A percentile compares a stretch with the other conserved stretches of the same genome.
Conservation (phyloP, 345 rosid species). For the Firmiana major region DNA sequence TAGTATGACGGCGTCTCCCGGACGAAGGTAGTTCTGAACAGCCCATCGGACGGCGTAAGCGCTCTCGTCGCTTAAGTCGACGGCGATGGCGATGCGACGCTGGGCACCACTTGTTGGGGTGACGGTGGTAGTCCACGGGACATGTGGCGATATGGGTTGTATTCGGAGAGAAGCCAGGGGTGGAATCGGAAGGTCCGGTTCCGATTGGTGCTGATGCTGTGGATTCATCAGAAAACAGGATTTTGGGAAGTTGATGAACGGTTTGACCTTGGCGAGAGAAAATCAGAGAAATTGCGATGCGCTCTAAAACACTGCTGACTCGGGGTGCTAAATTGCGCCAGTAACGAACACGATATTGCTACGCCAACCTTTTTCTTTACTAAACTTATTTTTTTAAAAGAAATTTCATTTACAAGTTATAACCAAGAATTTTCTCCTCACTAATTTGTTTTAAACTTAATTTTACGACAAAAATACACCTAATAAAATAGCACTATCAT, state of each 20-base stretch:
- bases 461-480: too few relatives aligned
- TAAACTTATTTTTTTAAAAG: too few relatives aligned
- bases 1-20: constrained; percentile 54
- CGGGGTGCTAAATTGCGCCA: neutral
- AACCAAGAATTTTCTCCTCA: too few relatives aligned
- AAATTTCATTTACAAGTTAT: too few relatives aligned
- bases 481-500: too few relatives aligned
- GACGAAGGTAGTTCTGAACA: constrained; percentile 61
- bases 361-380: too few relatives aligned
- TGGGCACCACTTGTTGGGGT: constrained; percentile 43
- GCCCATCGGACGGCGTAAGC: constrained; percentile 68
- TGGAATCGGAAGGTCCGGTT: constrained; percentile 17
- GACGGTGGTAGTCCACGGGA: constrained; percentile 22
- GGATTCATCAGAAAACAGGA: constrained; percentile 10
- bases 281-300: neutral
- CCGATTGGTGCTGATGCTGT: neutral
- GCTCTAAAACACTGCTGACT: neutral
- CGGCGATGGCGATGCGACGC: constrained; percentile 60
- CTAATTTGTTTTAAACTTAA: too few relatives aligned
- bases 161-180: constrained; percentile 21
- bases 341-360: too few relatives aligned
- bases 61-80: constrained; percentile 69
- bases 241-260: neutral
- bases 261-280: neutral
- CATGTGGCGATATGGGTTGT: constrained; percentile 27